Evolutionary conservation across 75 land plant species (phyloP).

Genomic region (Chamaecyparis obtusa): DNA sequence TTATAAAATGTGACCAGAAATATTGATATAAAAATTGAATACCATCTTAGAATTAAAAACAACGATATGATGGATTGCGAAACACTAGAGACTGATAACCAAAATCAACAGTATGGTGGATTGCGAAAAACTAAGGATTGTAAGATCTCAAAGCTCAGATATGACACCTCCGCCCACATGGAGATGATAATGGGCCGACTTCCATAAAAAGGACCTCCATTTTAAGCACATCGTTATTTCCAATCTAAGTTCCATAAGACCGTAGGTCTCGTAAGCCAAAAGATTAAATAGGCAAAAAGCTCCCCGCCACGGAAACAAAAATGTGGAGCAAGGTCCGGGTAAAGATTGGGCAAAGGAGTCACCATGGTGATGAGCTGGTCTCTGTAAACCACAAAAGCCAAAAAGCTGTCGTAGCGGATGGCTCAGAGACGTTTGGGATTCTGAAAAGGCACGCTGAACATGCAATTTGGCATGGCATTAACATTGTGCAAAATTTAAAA

Average conservation of each 20-base stretch:
- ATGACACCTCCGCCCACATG: slow-evolving; percentile 26
- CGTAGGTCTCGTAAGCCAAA: slow-evolving; percentile 15
- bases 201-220: slow-evolving; percentile 15
- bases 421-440: slow-evolving; percentile 21
- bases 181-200: slow-evolving; percentile 11
- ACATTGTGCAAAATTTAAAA: too few relatives aligned
- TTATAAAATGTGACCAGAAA: too few relatives aligned
- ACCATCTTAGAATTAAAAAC: too few relatives aligned
- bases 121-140: too few relatives aligned
- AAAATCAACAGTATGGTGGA: too few relatives aligned
- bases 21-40: too few relatives aligned
- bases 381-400: slow-evolving; percentile 18
- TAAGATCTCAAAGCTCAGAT: not conserved
- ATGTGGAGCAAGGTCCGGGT: slow-evolving; percentile 15
- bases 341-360: slow-evolving; percentile 5
- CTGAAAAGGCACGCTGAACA: slow-evolving; percentile 15
- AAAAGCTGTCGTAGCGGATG: slow-evolving; percentile 17
- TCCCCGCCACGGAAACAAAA: slow-evolving; percentile 13
- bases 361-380: slow-evolving; percentile 22
- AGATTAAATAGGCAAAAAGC: slow-evolving; percentile 19
- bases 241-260: slow-evolving; percentile 16
- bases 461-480: too few relatives aligned
- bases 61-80: too few relatives aligned
- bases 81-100: too few relatives aligned
- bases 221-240: slow-evolving; percentile 17